These are phyloP conservation scores for Alternaria panax DNA, from an alignment of 2,329 filamentous ascomycete species.

Conservation along the genomic window DNA sequence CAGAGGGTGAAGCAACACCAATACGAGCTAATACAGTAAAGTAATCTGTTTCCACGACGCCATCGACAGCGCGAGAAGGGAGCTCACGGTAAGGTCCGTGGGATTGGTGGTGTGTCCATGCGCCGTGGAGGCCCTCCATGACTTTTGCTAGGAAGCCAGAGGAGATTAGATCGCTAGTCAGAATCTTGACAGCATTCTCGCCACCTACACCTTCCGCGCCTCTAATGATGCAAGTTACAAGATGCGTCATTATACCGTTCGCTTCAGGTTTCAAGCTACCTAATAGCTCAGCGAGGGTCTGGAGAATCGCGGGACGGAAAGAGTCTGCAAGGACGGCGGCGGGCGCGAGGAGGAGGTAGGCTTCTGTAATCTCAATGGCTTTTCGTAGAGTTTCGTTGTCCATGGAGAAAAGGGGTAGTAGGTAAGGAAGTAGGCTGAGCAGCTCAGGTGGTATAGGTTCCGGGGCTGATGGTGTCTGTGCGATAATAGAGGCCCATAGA, in stretches of 20 bases:
- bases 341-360: slow-evolving; percentile 58
- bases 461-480: slow-evolving; percentile 60
- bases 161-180: slow-evolving; percentile 63
- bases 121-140: slow-evolving; percentile 52
- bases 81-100: slow-evolving; percentile 74
- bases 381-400: slow-evolving; percentile 58
- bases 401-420: slow-evolving; percentile 58
- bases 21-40: slow-evolving; percentile 83
- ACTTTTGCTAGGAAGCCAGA: slow-evolving; percentile 65
- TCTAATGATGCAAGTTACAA: slow-evolving; percentile 59
- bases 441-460: slow-evolving; percentile 53
- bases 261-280: slow-evolving; percentile 58
- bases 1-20: slow-evolving; percentile 72
- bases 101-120: slow-evolving; percentile 70
- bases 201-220: slow-evolving; percentile 59
- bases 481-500: slow-evolving; percentile 81
- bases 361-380: slow-evolving; percentile 58
- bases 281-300: slow-evolving; percentile 52
- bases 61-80: slow-evolving; percentile 72
- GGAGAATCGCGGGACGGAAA: slow-evolving; percentile 51
- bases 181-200: slow-evolving; percentile 60
- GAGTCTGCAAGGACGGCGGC: slow-evolving; percentile 54
- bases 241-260: slow-evolving; percentile 56
- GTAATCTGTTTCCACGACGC: slow-evolving; percentile 83
- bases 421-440: slow-evolving; percentile 52